A percentile compares a stretch with the other conserved stretches of the same genome.
phyloP scores from a whole-genome alignment of 345 rosid genomes.

The Boechera stricta region DNA sequence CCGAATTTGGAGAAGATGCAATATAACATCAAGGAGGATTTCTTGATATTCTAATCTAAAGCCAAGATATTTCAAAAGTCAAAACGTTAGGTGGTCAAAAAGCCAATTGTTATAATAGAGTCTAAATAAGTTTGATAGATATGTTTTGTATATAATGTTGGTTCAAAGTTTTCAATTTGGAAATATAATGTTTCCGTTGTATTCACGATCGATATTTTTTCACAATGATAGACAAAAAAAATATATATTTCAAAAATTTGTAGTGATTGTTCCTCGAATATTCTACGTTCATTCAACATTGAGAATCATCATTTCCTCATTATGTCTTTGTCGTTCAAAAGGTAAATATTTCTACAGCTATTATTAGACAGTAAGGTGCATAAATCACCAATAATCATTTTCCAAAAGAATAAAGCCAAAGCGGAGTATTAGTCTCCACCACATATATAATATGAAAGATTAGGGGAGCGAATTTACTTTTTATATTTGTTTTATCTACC shows the following conservation, averaged over 20 bases:
- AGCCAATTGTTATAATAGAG: slow-evolving; percentile 28
- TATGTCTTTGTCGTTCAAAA: neutral
- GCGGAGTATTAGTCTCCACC: too few species aligned
- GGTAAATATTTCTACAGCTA: neutral
- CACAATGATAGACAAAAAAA: neutral
- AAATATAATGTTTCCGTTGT: slow-evolving; percentile 20
- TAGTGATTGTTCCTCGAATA: neutral
- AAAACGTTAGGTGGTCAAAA: slow-evolving; percentile 20
- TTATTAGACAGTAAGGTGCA: neutral
- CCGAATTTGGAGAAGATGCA: slow-evolving; percentile 92
- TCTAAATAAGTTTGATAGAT: slow-evolving; percentile 16
- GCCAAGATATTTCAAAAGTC: neutral
- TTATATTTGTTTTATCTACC: too few species aligned
- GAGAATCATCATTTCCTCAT: neutral
- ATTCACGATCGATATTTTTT: slow-evolving; percentile 6
- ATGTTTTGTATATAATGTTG: slow-evolving; percentile 38
- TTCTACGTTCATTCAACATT: neutral
- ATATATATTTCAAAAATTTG: neutral
- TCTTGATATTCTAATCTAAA: slow-evolving; percentile 62
- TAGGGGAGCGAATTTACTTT: too few species aligned
- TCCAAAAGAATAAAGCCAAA: slow-evolving; percentile 17
- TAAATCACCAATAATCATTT: neutral
- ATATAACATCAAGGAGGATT: slow-evolving; percentile 65
- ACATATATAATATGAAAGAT: too few species aligned
- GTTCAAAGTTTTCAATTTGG: slow-evolving; percentile 5